Base-by-base conservation (phyloP, 805 yeast species). In the Candida yuanshanica region DNA sequence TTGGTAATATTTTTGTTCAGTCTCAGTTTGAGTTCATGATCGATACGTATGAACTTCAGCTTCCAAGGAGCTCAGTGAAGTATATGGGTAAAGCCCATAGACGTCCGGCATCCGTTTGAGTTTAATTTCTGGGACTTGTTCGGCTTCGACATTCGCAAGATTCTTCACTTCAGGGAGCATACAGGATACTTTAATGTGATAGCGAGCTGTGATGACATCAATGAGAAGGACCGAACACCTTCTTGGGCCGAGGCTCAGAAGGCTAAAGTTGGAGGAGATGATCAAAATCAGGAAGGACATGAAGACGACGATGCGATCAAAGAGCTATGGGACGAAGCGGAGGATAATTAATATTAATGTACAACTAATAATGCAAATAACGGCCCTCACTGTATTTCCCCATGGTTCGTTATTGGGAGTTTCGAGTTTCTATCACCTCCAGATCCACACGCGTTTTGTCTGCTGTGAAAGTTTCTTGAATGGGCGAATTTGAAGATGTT, bases 11-110 rank as follows among this genome's bases (percentile, higher is more conserved):
- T 47, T 52, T 48, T 55, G 57, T 26, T 58, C 69, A 48, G 51
- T 53, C 48, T 53, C 69, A 58, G 45, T 62, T 48, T 53, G 52
- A 49, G 57, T 65, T 54, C 55, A 57, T 31, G 51, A 55, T 52
- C 55, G 64, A 47, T 3, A 60, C 53, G 4, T 66, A 59, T 1
- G 66, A 59, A 16, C 55, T 65, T 20, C 72, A 72, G 37, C 69
- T 62, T 42, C 62, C 69, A 10, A 47, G 44, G 24, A 43, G 46
- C 9, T 29, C 38, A 6, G 53, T 54, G 2, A 17, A 25, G 2
- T 52, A 46, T 20, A 14, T 24, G 14, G 58, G 58, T 1, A 33
- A 37, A 32, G 53, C 57, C 0, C n/a, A 31, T 25, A n/a, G 33
- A 41, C 13, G 13, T 36, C 1, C 33, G 33, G 4, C 56, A 53